Evolutionary conservation across 1,284 basidiomycete genomes (phyloP), one percentile per base, ranked within the genome.

Genomic region (Pseudozyma sp.): DNA sequence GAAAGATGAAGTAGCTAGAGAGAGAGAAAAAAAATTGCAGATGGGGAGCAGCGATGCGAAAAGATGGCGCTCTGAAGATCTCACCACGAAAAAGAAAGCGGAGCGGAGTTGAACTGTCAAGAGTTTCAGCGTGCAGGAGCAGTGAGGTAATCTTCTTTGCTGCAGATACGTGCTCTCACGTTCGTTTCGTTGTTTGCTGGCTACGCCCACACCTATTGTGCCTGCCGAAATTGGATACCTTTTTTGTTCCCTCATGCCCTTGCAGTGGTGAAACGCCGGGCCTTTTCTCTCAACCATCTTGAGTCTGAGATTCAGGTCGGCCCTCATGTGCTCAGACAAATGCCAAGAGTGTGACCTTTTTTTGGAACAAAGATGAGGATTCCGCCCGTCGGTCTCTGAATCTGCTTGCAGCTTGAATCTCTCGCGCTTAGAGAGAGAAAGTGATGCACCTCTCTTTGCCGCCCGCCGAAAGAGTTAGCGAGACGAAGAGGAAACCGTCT

Each of bases 41-140:
- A 31, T 31, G 25, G 6, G 25, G 25, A 31, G 25, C 25, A 31
- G 25, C 25, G 25, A 31, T 31, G 25, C 25, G 3, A 31, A 31
- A 31, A 31, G 25, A 31, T 31, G 25, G 25, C 25, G 25, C 25
- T 31, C 25, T 31, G 25, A 31, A 31, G 25, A 31, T 31, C 25
- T 31, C 25, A 31, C 25, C 25, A 31, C 25, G 25, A 31, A 31
- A 31, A 31, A n/a, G n/a, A 31, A 31, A 3, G 25, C 25, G 25
- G 25, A 31, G 61, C 61, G 61, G 61, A 63, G 61, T 63, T 64
- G 35, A 49, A 48, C 50, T 64, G 61, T 64, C 55, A 64, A 49
- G n/a, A 19, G 16, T n/a, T n/a, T 45, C 14, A 21, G 13, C 19
- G 38, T 31, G 42, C 42, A 40, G 34, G 40, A 42, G 13, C 13